Percentiles rank a stretch among this genome's conserved stretches.
phyloP scores from a whole-genome alignment of 1,284 basidiomycete species.

The Waitea zeae region DNA sequence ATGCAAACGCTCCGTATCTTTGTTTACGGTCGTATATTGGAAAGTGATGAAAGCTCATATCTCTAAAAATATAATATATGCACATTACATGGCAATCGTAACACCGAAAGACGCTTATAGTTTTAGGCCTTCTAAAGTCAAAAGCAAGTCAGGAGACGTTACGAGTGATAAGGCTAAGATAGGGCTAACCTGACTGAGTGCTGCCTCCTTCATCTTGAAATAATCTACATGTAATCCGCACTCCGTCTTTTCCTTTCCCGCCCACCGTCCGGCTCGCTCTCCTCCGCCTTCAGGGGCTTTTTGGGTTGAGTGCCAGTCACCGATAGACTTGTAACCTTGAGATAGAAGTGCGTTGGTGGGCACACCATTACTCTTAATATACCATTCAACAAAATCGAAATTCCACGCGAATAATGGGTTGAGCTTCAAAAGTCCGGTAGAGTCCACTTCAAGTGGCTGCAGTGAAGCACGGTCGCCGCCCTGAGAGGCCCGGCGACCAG shows the following conservation, averaged over 20 bases:
- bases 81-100: too few species aligned
- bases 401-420: slow-evolving; percentile 91
- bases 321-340: slow-evolving; percentile 87
- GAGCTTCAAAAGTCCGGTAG: slow-evolving; percentile 84
- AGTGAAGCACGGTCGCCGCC: slow-evolving; percentile 76
- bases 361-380: slow-evolving; percentile 72
- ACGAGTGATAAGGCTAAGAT: too few species aligned
- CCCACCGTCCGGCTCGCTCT: slow-evolving; percentile 88
- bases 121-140: too few species aligned
- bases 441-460: slow-evolving; percentile 81
- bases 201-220: slow-evolving; percentile 46
- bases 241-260: slow-evolving; percentile 84
- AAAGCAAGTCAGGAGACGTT: too few species aligned
- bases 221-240: slow-evolving; percentile 91
- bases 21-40: too few species aligned
- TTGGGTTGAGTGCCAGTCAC: slow-evolving; percentile 92
- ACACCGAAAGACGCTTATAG: too few species aligned
- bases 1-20: too few species aligned
- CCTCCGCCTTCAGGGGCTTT: slow-evolving; percentile 50
- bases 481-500: slow-evolving; percentile 84
- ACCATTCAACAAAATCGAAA: slow-evolving; percentile 75
- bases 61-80: too few species aligned
- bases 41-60: too few species aligned
- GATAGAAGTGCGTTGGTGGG: slow-evolving; percentile 82
- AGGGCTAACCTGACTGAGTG: too few species aligned